Conservation (phyloP, 139 green algal species). For the Astrephomene gubernaculifera region DNA sequence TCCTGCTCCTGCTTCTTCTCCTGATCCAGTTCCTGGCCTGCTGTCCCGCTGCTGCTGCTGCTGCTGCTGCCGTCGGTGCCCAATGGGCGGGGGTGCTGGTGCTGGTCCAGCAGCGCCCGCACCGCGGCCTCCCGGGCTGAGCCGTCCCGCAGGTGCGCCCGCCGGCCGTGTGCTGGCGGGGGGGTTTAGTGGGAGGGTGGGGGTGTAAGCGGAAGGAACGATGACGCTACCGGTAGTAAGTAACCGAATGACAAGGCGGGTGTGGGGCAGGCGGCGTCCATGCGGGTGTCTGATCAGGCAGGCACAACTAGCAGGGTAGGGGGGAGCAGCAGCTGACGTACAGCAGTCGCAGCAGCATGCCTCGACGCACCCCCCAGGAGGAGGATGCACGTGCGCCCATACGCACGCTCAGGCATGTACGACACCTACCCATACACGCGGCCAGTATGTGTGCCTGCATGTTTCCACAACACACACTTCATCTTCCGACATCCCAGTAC, state of each 20-base stretch:
- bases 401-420: not conserved
- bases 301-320: not conserved
- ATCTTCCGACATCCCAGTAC: too few relatives aligned
- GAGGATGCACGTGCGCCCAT: not conserved
- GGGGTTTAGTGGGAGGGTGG: not conserved
- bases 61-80: too few relatives aligned
- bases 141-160: slow-evolving; percentile 44
- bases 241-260: not conserved
- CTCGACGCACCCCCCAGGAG: not conserved
- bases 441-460: not conserved
- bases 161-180: slow-evolving; percentile 41
- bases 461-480: not conserved
- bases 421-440: not conserved
- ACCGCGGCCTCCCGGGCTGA: slow-evolving; percentile 52
- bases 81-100: too few relatives aligned
- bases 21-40: too few relatives aligned
- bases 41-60: too few relatives aligned
- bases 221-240: not conserved
- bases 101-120: slow-evolving; percentile 35
- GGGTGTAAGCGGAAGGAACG: not conserved
- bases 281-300: not conserved
- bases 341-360: too few relatives aligned
- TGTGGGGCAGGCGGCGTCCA: not conserved
- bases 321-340: not conserved
- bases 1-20: too few relatives aligned